Conservation (phyloP, 208 protist genomes). For the Strigomonas oncopelti region DNA sequence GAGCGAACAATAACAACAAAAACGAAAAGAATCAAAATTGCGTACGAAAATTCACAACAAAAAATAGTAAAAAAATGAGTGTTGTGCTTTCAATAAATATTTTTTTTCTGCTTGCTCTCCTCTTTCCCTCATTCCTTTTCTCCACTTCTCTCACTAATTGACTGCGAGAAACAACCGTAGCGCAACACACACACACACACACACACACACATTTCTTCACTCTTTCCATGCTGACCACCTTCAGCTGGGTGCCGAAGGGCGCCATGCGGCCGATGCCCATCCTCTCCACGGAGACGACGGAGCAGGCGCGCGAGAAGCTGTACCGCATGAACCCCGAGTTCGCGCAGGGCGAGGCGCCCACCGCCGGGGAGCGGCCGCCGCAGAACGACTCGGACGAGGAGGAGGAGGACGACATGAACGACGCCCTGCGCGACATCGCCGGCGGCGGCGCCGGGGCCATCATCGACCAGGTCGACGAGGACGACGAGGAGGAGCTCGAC, state of each 20-base stretch:
- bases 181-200: slow-evolving; percentile 9
- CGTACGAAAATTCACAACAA: too few species aligned
- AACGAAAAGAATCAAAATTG: too few species aligned
- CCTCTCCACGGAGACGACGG: slow-evolving; percentile 70
- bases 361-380: neutral
- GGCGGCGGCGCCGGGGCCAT: slow-evolving; percentile 66
- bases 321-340: slow-evolving; percentile 64
- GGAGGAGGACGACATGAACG: slow-evolving; percentile 38
- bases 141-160: neutral
- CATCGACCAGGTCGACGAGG: slow-evolving; percentile 76
- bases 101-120: slow-evolving; percentile 10
- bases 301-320: slow-evolving; percentile 69
- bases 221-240: slow-evolving; percentile 65
- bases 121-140: slow-evolving; percentile 9
- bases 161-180: neutral
- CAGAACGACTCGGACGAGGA: slow-evolving; percentile 14
- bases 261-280: slow-evolving; percentile 79
- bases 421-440: slow-evolving; percentile 59
- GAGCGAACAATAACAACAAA: too few species aligned
- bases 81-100: too few species aligned
- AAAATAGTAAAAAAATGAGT: slow-evolving; percentile 11
- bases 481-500: slow-evolving; percentile 88
- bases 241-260: slow-evolving; percentile 82
- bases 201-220: slow-evolving; percentile 6
- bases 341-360: slow-evolving; percentile 24